Base-by-base conservation (phyloP, 768 basidiomycete species). In the Tulasnella sp. region DNA sequence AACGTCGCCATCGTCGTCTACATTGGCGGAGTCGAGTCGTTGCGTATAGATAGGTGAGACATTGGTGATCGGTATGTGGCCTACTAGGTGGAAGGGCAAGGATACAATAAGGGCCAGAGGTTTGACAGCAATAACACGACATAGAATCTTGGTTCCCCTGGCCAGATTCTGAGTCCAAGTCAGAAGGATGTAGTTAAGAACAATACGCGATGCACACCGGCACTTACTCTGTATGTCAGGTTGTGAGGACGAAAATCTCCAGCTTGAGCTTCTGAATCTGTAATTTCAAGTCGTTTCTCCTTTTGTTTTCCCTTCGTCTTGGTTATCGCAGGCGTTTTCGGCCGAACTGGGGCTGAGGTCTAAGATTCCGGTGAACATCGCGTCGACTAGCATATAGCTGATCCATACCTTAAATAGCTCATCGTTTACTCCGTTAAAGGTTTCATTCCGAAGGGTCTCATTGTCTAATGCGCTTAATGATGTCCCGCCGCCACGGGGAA, bases 401-500 rank as follows among this genome's bases (percentile, higher is more conserved):
- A 46, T n/a, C 59, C 83, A 86, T 70, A 78, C 69, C 65, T 89
- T 85, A n/a, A 46, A 23, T 2, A 90, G 70, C 61, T 91, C 87
- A 32, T 78, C 77, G 64, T 92, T 79, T 0, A 87, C 91, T 67
- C 96, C 92, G 66, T 81, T 81, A 7, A 79, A 72, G 4, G 82
- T 94, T 68, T 98, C 94, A 21, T 84, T 81, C 50, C 83, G 79
- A 34, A 89, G 79, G 52, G 82, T 72, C 69, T 93, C 92, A 53
- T 91, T 83, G 68, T 99, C 93, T 6, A 89, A 71, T 31, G 91
- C 84, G 17, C 93, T 96, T 63, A 94, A 77, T 31, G 74, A 77
- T 1, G 90, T 86, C 51, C 94, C 94, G 25, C 94, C 94, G 25
- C 94, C 96, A 63, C 94, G 82, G 57, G 93, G 93, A 70, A 98